Conservation (phyloP, 352 stramenopile species). For the Phytophthora pluvialis region DNA sequence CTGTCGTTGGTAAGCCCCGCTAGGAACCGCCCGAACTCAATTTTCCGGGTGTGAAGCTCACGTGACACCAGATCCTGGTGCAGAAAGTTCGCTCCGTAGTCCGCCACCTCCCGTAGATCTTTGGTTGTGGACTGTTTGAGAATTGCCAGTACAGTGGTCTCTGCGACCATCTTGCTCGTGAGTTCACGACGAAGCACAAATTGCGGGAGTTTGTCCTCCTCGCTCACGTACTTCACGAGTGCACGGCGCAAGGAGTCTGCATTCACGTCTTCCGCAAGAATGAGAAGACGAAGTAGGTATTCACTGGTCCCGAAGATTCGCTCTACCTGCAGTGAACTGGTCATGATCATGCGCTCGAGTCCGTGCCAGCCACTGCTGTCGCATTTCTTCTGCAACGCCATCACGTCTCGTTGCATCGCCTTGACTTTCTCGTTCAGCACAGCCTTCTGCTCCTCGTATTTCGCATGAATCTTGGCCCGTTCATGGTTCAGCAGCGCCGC, state of each 20-base stretch:
- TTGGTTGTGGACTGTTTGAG: constrained; percentile 58
- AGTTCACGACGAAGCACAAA: constrained; percentile 75
- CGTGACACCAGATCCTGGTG: constrained; percentile 64
- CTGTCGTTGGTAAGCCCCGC: constrained; percentile 64
- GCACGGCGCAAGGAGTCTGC: constrained; percentile 60
- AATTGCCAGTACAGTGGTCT: constrained; percentile 70
- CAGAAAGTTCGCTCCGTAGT: constrained; percentile 49
- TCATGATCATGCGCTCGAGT: constrained; percentile 64
- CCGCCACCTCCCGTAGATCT: constrained; percentile 61
- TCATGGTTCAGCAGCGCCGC: constrained; percentile 59
- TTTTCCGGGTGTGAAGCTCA: constrained; percentile 68
- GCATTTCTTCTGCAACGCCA: constrained; percentile 56
- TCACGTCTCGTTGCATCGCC: constrained; percentile 49
- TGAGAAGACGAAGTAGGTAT: constrained; percentile 73
- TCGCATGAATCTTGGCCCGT: constrained; percentile 65
- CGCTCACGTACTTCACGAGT: constrained; percentile 63
- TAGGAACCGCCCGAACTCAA: constrained; percentile 61
- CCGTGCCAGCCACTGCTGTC: constrained; percentile 58
- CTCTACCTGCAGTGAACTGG: constrained; percentile 63
- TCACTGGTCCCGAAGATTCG: constrained; percentile 74
- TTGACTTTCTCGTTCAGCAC: constrained; percentile 47
- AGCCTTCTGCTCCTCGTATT: constrained; percentile 58
- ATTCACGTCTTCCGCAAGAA: constrained; percentile 77
- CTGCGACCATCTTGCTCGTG: constrained; percentile 73
- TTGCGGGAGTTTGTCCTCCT: constrained; percentile 52